Conservation (phyloP, 2,329 filamentous ascomycete genomes). For the Pseudogymnoascus sp. region DNA sequence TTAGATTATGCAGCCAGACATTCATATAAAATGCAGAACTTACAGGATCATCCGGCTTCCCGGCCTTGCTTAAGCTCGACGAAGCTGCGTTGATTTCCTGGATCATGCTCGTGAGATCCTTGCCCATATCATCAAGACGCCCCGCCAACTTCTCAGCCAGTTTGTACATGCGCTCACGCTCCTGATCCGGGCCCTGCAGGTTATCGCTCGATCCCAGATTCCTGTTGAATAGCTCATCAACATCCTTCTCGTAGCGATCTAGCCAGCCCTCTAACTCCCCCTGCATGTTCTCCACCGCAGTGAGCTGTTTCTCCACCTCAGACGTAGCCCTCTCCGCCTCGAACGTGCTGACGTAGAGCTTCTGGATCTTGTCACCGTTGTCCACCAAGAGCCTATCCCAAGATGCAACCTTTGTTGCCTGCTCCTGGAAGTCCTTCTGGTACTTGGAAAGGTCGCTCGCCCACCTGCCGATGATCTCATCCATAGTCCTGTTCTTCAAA, state of each 20-base stretch:
- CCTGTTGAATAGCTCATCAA: conserved; percentile 79
- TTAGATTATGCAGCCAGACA: conserved; percentile 16
- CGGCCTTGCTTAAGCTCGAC: conserved; percentile 80
- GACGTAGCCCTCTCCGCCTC: conserved; percentile 89
- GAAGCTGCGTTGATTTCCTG: conserved; percentile 95
- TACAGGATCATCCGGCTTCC: conserved; percentile 81
- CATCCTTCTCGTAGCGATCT: conserved; percentile 83
- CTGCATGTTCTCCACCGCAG: conserved; percentile 85
- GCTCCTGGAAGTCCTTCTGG: conserved; percentile 90
- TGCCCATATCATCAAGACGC: conserved; percentile 86
- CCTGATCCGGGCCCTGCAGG: conserved; percentile 82
- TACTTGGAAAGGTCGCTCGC: conserved; percentile 92
- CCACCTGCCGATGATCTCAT: conserved; percentile 97
- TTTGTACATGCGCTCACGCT: conserved; percentile 94
- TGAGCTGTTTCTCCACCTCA: conserved; percentile 88
- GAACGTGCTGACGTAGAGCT: conserved; percentile 83
- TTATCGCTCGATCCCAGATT: conserved; percentile 70
- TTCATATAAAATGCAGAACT: conserved; percentile 32
- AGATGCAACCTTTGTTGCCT: conserved; percentile 72
- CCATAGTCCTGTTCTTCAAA: conserved; percentile 97
- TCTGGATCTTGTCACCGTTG: conserved; percentile 91
- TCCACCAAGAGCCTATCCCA: conserved; percentile 93
- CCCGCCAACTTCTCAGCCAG: conserved; percentile 88
- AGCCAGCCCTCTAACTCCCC: conserved; percentile 83
- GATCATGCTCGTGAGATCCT: conserved; percentile 91